phyloP scores from a whole-genome alignment of 257 asterid species.

The Ophiorrhiza pumila region DNA sequence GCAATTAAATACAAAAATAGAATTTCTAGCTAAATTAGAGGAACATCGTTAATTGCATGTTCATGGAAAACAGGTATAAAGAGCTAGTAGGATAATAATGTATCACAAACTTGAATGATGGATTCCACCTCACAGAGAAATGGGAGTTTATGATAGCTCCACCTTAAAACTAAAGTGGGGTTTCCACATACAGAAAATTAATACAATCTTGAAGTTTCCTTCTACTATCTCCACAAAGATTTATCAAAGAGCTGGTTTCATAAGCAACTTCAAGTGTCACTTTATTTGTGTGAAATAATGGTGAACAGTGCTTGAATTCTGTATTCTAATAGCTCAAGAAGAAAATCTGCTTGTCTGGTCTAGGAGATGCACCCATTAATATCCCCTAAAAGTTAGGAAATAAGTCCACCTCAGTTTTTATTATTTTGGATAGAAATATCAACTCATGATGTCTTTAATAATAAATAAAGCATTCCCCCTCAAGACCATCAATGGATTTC shows the following conservation, averaged over 20 bases:
- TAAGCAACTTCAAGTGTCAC: neutral
- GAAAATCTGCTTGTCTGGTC: constrained; percentile 5
- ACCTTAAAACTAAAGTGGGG: neutral
- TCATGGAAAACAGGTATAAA: neutral
- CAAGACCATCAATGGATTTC: neutral
- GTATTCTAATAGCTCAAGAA: neutral
- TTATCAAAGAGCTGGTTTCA: neutral
- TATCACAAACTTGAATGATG: neutral
- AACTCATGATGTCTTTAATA: neutral
- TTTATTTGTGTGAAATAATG: neutral
- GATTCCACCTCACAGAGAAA: neutral
- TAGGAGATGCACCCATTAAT: neutral
- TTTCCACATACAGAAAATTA: neutral
- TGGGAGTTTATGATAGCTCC: neutral
- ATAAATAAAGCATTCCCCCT: neutral
- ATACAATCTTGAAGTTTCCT: neutral
- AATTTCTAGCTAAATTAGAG: constrained; percentile 2
- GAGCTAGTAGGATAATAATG: neutral
- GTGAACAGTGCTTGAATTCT: neutral
- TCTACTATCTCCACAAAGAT: neutral
- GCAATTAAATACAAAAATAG: constrained; percentile 33
- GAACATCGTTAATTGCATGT: neutral
- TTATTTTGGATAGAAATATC: neutral
- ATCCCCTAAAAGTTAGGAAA: neutral
- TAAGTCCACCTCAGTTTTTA: neutral